A percentile compares a stretch with the other conserved stretches of the same genome.
Conservation (phyloP, 192 early-diverging fungal species). For the Dimargaris xerosporica region DNA sequence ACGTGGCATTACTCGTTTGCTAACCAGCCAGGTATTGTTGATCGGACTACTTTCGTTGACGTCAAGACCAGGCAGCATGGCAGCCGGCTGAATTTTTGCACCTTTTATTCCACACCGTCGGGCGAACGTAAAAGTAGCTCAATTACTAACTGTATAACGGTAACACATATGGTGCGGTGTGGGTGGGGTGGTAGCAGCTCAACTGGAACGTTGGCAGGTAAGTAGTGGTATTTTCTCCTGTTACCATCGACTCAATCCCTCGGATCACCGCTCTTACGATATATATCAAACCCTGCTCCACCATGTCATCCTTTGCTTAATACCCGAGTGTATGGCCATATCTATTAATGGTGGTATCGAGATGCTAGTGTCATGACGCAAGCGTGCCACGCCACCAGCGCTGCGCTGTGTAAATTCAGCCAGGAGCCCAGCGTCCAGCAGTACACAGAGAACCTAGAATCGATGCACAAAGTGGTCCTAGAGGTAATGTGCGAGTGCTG, state of each 20-base stretch:
- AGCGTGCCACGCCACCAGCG: constrained; percentile 53
- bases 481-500: constrained; percentile 24
- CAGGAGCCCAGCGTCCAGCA: constrained; percentile 39
- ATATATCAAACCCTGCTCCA: no score
- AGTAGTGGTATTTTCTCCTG: not conserved
- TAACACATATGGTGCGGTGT: not conserved
- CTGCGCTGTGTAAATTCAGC: constrained; percentile 43
- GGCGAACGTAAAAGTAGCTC: no score
- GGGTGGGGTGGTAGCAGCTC: constrained; percentile 26
- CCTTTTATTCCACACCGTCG: no score
- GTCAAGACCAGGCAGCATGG: no score
- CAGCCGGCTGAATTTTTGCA: no score
- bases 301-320: no score
- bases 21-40: no score
- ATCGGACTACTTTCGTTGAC: no score
- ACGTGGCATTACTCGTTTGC: not conserved
- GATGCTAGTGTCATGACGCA: constrained; percentile 47
- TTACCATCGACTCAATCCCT: no score
- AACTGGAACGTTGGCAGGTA: constrained; percentile 59
- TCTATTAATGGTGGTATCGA: not conserved
- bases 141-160: not conserved
- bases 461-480: constrained; percentile 63
- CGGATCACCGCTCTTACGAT: no score
- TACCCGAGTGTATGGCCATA: no score
- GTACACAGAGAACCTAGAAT: constrained; percentile 40